Percentiles rank a stretch among this genome's conserved stretches.
These are phyloP conservation scores for Pseudocercospora cruenta DNA, from an alignment of 2,329 filamentous ascomycete genomes.

Conservation along the genomic window DNA sequence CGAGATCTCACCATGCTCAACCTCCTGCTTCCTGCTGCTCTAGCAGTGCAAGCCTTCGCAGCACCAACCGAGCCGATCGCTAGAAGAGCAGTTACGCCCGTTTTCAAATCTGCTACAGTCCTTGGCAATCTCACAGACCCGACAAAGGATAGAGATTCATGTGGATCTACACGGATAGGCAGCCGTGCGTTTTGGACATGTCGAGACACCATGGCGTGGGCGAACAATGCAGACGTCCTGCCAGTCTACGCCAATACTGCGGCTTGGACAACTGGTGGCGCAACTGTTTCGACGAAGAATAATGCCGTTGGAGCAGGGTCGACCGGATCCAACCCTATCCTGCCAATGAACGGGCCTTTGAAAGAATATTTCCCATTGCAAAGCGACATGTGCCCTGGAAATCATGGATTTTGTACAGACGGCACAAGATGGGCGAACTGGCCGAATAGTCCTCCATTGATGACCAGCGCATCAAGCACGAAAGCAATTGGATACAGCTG, in stretches of 20 bases:
- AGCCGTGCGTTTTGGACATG: conserved; percentile 31
- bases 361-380: conserved; percentile 21
- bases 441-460: conserved; percentile 26
- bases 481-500: conserved; percentile 25
- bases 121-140: conserved; percentile 29
- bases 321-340: conserved; percentile 21
- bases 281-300: conserved; percentile 9
- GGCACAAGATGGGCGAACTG: conserved; percentile 29
- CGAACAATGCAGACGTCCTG: conserved; percentile 8
- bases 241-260: conserved; percentile 27
- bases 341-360: conserved; percentile 25
- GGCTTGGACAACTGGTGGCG: conserved; percentile 25
- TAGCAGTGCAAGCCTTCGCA: neutral
- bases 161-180: conserved; percentile 25
- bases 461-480: conserved; percentile 15
- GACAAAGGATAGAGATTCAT: conserved; percentile 28
- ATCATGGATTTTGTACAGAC: conserved; percentile 19
- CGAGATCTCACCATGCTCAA: neutral
- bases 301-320: conserved; percentile 21
- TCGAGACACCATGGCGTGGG: conserved; percentile 27
- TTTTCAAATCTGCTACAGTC: conserved; percentile 19
- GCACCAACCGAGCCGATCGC: conserved; percentile 9
- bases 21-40: neutral
- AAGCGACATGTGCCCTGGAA: conserved; percentile 14
- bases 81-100: conserved; percentile 12